These are phyloP conservation scores for Plantago lanceolata DNA, from an alignment of 305 asterid genomes.

Conservation along the genomic window DNA sequence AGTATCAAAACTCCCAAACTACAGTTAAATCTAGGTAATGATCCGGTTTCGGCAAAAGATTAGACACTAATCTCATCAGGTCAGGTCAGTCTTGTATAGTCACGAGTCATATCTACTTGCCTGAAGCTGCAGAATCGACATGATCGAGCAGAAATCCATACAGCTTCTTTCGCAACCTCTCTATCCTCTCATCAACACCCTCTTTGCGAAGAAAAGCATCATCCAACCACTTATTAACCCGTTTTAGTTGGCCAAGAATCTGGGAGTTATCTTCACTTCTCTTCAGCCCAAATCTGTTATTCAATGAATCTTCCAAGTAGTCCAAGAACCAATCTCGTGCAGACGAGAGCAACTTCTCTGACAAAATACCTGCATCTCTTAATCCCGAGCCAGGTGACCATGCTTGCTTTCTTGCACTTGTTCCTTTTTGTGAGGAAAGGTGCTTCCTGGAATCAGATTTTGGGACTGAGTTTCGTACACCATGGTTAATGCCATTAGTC, in stretches of 20 bases:
- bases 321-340: constrained; percentile 72
- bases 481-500: constrained; percentile 29
- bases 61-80: neutral
- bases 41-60: constrained; percentile 11
- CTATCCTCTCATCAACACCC: constrained; percentile 46
- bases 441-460: constrained; percentile 30
- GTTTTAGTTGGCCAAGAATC: constrained; percentile 72
- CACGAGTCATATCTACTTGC: constrained; percentile 30
- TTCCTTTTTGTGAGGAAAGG: constrained; percentile 27
- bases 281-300: constrained; percentile 36
- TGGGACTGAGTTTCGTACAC: constrained; percentile 22
- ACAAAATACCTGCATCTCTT: constrained; percentile 48
- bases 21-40: constrained; percentile 16
- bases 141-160: constrained; percentile 63
- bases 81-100: constrained; percentile 13
- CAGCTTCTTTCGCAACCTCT: constrained; percentile 51
- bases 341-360: constrained; percentile 45
- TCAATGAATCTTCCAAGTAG: constrained; percentile 58
- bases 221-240: constrained; percentile 73
- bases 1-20: neutral
- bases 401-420: constrained; percentile 25
- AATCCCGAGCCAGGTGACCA: constrained; percentile 42
- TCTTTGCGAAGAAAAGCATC: constrained; percentile 36
- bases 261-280: constrained; percentile 34
- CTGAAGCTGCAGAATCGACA: constrained; percentile 52